Evolutionary conservation across 225 moss, liverwort and hornwort genomes (phyloP), one percentile per base, ranked within the genome.

Genomic region (Straminergon stramineum): DNA sequence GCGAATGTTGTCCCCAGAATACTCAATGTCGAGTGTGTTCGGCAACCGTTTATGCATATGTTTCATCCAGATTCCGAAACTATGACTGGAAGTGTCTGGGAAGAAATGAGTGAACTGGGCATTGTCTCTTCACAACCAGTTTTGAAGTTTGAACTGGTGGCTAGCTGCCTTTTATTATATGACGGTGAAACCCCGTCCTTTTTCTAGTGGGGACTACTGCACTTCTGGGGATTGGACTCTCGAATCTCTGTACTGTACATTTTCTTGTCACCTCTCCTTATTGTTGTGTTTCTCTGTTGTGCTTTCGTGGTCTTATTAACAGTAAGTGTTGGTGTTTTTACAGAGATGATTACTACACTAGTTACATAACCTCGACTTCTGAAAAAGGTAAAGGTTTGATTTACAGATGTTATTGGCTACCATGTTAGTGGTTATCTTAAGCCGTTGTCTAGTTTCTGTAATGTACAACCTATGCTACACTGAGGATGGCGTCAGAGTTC

Each of bases 401-500:
- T 88, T 61, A 65, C 75, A 67, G 83, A 73, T 83, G 58, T 53
- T 85, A 77, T 87, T 86, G n/a, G 78, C 70, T 82, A 88, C 60
- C 86, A 22, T 71, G 81, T 65, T 78, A 15, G 48, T 86, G 57
- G 39, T 82, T 41, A 48, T 63, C 63, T 76, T 64, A 35, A 53
- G 37, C 13, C 61, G 19, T 70, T 79, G 56, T 88, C 64, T 87
- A 62, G 20, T 87, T 76, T 79, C 65, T 78, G 24, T 89, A 89
- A 82, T 89, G 69, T 94, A 93, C 93, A 93, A 57, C 58, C 86
- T 91, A 76, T 79, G 66, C 91, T 83, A 77, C 77, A 83, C 85
- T 82, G 71, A 86, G 69, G 30, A 53, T 85, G 89, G 81, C 82
- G 82, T 88, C 62, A 92, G 74, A 82, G 71, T 86, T 92, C 76